These are phyloP conservation scores for Rhizopus stolonifer DNA, from an alignment of 371 early-diverging fungal genomes.

Conservation along the genomic window DNA sequence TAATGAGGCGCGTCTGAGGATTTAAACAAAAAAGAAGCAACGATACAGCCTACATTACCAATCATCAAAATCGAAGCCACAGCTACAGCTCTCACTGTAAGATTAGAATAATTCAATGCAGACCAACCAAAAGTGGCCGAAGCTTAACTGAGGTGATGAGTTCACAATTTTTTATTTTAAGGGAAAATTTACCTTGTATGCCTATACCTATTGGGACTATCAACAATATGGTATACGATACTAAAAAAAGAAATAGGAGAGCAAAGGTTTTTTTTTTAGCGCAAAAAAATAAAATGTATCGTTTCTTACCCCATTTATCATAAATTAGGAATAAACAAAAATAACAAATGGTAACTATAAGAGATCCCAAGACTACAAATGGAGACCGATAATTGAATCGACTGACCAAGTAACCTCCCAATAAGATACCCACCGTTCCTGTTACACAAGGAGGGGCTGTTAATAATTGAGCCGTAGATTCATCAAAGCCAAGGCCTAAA, in stretches of 20 bases:
- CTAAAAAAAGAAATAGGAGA: constrained; percentile 8
- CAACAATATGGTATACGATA: constrained; percentile 16
- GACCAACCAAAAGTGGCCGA: constrained; percentile 32
- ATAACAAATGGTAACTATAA: constrained; percentile 24
- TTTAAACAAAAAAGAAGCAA: constrained; percentile 32
- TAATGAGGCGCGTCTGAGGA: constrained; percentile 26
- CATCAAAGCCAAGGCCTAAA: constrained; percentile 35
- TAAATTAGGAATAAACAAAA: constrained; percentile 14
- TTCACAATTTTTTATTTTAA: no score
- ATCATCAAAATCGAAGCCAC: constrained; percentile 26
- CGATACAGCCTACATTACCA: constrained; percentile 29
- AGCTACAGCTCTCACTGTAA: constrained; percentile 28
- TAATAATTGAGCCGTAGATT: constrained; percentile 23
- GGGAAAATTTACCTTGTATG: constrained; percentile 23
- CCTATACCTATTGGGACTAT: constrained; percentile 28
- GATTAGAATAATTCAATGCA: constrained; percentile 25
- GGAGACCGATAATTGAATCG: constrained; percentile 23
- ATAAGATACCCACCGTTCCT: constrained; percentile 22
- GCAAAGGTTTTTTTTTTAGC: no score
- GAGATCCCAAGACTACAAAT: constrained; percentile 23
- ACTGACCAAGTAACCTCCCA: constrained; percentile 28
- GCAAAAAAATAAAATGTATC: no score
- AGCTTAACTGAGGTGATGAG: no score
- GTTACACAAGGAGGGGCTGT: constrained; percentile 32
- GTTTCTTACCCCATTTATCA: constrained; percentile 27